Conservation (phyloP, 257 asterid species). For the Solanum chilense region DNA sequence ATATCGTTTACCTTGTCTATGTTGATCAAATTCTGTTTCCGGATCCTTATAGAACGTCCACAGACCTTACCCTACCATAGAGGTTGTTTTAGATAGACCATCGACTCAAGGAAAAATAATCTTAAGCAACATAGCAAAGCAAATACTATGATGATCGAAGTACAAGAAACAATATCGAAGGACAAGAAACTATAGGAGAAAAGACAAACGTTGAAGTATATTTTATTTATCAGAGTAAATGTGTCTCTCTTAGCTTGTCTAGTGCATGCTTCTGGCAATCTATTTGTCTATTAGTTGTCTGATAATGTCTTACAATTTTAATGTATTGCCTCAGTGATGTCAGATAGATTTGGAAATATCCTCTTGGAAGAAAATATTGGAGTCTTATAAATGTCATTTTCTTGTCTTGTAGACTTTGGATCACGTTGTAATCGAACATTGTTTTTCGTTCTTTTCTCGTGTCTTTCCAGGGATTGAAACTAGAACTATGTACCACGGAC, state of each 20-base stretch:
- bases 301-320: neutral
- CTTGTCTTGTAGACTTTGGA: neutral
- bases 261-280: neutral
- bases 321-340: neutral
- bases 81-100: neutral
- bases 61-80: too few relatives aligned
- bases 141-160: neutral
- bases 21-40: neutral
- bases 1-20: neutral
- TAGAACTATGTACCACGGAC: constrained; percentile 52
- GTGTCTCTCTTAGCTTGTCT: neutral
- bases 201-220: neutral
- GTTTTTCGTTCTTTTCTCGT: neutral
- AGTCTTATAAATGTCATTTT: neutral
- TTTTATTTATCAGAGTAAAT: neutral
- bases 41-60: neutral
- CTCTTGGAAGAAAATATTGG: neutral
- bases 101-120: neutral
- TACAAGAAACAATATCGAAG: neutral
- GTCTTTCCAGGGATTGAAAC: constrained; percentile 38
- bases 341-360: neutral
- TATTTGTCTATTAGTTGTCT: neutral
- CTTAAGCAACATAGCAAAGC: neutral
- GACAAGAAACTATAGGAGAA: neutral
- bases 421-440: neutral